Evolutionary conservation across 2,329 filamentous ascomycete genomes (phyloP).

Genomic region (Trichophyton schoenleinii): DNA sequence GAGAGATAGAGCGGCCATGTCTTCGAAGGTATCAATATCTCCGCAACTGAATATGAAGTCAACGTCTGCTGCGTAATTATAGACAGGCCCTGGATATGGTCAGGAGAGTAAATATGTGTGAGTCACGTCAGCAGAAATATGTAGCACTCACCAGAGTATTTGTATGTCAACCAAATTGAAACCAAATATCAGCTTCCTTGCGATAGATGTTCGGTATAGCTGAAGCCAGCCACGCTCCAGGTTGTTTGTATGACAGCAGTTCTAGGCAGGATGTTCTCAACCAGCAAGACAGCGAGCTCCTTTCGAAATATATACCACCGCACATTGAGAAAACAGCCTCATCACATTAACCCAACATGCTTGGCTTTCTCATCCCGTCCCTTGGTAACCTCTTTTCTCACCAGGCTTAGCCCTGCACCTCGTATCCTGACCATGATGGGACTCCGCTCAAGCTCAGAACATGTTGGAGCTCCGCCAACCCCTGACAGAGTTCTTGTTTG

Average conservation of each 20-base stretch:
- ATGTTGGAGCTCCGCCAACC: neutral
- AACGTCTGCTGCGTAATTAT: neutral
- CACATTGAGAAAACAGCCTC: neutral
- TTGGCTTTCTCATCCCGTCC: neutral
- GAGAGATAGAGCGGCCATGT: neutral
- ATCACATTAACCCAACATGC: neutral
- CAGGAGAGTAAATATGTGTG: neutral
- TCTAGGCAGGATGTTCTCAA: neutral
- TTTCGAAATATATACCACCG: neutral
- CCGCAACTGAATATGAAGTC: neutral
- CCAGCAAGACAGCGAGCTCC: neutral
- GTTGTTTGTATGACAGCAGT: neutral
- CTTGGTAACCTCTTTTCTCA: neutral
- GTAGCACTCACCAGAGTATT: neutral
- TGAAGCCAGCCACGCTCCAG: neutral
- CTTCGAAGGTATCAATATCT: neutral
- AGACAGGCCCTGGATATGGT: too few species aligned
- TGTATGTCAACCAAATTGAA: too few species aligned
- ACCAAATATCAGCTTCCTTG: too few species aligned
- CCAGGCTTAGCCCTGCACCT: neutral
- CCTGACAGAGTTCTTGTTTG: neutral
- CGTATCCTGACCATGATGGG: neutral
- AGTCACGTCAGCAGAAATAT: neutral
- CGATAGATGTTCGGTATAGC: too few species aligned
- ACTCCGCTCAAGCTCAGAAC: neutral